Evolutionary conservation across 2,329 filamentous ascomycete genomes (phyloP), one percentile per base, ranked within the genome.

Genomic region (Lachnellula hyalina): DNA sequence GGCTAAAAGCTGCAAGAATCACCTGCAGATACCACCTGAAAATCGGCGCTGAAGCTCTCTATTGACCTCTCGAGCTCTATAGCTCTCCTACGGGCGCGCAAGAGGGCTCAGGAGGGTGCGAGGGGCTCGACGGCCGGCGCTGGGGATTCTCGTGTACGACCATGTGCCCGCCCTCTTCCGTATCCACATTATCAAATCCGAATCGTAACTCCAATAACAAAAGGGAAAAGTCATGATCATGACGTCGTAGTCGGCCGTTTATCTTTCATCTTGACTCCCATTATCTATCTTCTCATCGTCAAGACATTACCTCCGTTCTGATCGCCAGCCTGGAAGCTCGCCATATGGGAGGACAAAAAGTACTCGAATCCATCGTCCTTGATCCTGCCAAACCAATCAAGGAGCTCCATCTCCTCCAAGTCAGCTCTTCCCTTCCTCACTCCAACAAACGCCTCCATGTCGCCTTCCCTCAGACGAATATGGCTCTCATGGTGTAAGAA

Each of bases 371-470:
- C 49, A 51, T 51, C 49, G 40, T 51, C 49, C 49, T 51, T 51
- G 49, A 51, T 51, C 49, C 49, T 51, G 49, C 49, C 49, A 51
- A 51, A 51, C 49, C 49, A 51, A 46, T 51, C 49, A 46, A 51
- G 49, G 49, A 51, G 49, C 49, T 51, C 40, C 49, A 51, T 51
- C 40, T 51, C 49, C 40, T 51, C 40, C 38, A 51, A 46, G 40
- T 51, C 49, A 51, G 49, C 49, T 46, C 49, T 51, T 51, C 49
- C 61, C 7, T 57, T 55, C 19, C 72, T 52, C 8, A 71, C 71
- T 5, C 56, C 55, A 52, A 73, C 61, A 54, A 74, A 72, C 2
- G 58, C 57, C 45, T 64, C 57, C 6, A 71, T 51, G 49, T 51
- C 49, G 40, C 19, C 14, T 51, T 51, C 49, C 49, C 21, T 32